Conservation (phyloP, 2,329 filamentous ascomycete species). For the Thelonectria blattea region DNA sequence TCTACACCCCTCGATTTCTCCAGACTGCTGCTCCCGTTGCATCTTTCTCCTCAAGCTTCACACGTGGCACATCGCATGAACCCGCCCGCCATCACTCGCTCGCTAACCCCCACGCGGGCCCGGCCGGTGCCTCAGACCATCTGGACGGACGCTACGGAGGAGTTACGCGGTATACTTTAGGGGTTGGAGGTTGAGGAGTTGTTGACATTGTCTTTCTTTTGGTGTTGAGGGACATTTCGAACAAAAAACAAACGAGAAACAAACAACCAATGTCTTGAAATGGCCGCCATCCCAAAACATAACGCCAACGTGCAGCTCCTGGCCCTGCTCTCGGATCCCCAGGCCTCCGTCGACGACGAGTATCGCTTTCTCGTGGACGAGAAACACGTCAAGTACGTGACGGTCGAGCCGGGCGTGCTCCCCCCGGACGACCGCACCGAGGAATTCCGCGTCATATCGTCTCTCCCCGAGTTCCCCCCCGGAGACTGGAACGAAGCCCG, state of each 20-base stretch:
- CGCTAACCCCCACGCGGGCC: conserved; percentile 17
- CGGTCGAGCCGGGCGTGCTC: conserved; percentile 44
- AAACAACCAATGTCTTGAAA: conserved; percentile 1
- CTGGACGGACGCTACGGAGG: conserved; percentile 3
- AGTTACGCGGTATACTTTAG: conserved; percentile 1
- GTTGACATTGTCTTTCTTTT: not conserved
- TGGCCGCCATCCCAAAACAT: not conserved
- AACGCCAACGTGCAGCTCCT: conserved; percentile 35
- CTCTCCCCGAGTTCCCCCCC: conserved; percentile 45
- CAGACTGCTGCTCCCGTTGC: not conserved
- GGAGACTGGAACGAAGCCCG: conserved; percentile 50
- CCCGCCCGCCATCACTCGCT: conserved; percentile 10
- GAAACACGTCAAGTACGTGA: conserved; percentile 49
- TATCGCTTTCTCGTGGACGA: conserved; percentile 47
- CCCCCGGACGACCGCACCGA: conserved; percentile 43
- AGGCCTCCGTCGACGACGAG: conserved; percentile 40
- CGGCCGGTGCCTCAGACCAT: conserved; percentile 15
- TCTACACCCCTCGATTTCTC: not conserved
- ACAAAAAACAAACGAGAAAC: not conserved
- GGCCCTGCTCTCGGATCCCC: conserved; percentile 34
- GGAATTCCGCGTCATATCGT: conserved; percentile 40
- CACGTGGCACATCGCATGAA: conserved; percentile 21
- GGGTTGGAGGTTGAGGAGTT: not conserved
- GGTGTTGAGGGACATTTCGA: not conserved
- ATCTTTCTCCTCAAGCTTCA: not conserved